Evolutionary conservation across 352 stramenopile genomes (phyloP).

Genomic region (Phytopythium kandeliae): DNA sequence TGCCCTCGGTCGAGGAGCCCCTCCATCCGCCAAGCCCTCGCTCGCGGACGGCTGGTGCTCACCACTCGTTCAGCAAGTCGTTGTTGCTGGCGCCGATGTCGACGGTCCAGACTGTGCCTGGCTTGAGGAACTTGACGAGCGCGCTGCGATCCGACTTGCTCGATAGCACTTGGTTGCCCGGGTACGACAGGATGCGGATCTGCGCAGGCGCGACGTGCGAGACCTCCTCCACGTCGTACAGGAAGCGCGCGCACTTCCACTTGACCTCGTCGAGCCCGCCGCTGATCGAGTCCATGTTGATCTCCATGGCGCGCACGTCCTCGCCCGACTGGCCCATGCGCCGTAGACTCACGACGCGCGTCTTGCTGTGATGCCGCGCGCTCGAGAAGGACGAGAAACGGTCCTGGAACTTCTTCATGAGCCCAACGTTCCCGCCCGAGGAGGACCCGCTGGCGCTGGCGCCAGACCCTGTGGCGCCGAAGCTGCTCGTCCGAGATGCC

Average conservation of each 20-base stretch:
- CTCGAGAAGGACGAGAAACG: slow-evolving; percentile 58
- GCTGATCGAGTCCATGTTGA: slow-evolving; percentile 78
- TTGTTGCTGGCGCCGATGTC: slow-evolving; percentile 73
- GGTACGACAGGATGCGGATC: slow-evolving; percentile 74
- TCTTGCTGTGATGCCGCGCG: slow-evolving; percentile 32
- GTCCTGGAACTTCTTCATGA: slow-evolving; percentile 83
- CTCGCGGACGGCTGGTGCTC: too few relatives aligned
- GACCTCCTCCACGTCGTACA: slow-evolving; percentile 82
- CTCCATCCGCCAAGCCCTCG: not conserved
- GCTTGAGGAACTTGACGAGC: slow-evolving; percentile 76
- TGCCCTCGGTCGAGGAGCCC: not conserved
- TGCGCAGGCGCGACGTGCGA: slow-evolving; percentile 70
- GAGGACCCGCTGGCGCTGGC: slow-evolving; percentile 10
- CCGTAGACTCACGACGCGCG: slow-evolving; percentile 52
- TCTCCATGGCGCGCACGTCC: slow-evolving; percentile 69
- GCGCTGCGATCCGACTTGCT: slow-evolving; percentile 60
- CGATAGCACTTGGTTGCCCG: slow-evolving; percentile 53
- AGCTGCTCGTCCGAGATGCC: slow-evolving; percentile 4
- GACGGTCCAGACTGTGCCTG: slow-evolving; percentile 71
- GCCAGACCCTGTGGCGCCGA: slow-evolving; percentile 12
- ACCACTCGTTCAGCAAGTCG: slow-evolving; percentile 59
- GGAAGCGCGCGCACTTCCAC: slow-evolving; percentile 79
- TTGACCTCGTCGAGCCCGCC: slow-evolving; percentile 82
- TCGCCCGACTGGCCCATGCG: slow-evolving; percentile 66
- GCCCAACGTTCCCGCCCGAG: slow-evolving; percentile 24